A percentile compares a stretch with the other conserved stretches of the same genome.
Evolutionary conservation across 2,329 filamentous ascomycete genomes (phyloP).

Genomic region (Aureobasidium sp.): DNA sequence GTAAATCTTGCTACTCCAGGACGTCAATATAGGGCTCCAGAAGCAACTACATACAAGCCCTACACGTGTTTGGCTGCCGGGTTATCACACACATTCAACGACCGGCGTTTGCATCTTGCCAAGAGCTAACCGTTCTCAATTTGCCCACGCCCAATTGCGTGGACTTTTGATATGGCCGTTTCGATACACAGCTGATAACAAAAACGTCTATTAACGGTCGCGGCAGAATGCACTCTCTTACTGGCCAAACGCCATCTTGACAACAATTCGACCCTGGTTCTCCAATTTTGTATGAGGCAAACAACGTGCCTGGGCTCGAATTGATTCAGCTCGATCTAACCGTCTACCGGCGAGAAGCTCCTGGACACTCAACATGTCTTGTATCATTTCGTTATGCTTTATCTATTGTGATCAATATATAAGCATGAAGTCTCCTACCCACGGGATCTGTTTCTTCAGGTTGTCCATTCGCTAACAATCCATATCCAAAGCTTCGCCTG

Average conservation of each 20-base stretch:
- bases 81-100: not conserved
- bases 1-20: not conserved
- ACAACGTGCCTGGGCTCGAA: not conserved
- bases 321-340: slow-evolving; percentile 2
- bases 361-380: slow-evolving; percentile 8
- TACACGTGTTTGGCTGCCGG: slow-evolving; percentile 8
- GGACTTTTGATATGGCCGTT: slow-evolving; percentile 11
- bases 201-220: slow-evolving; percentile 1
- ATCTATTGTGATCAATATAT: slow-evolving; percentile 7
- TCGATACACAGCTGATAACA: slow-evolving; percentile 9
- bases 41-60: not conserved
- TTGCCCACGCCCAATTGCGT: not conserved
- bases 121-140: not conserved
- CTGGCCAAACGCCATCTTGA: not conserved
- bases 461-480: not conserved
- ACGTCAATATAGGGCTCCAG: not conserved
- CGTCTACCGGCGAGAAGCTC: not conserved
- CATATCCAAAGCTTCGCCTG: slow-evolving; percentile 1
- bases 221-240: not conserved
- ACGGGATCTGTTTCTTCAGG: not conserved
- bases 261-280: slow-evolving; percentile 6
- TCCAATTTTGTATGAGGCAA: slow-evolving; percentile 10
- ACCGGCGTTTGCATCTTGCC: not conserved
- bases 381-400: slow-evolving; percentile 6
- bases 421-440: not conserved